Evolutionary conservation across 768 basidiomycete genomes (phyloP).

Genomic region (Naganishia kalamii): DNA sequence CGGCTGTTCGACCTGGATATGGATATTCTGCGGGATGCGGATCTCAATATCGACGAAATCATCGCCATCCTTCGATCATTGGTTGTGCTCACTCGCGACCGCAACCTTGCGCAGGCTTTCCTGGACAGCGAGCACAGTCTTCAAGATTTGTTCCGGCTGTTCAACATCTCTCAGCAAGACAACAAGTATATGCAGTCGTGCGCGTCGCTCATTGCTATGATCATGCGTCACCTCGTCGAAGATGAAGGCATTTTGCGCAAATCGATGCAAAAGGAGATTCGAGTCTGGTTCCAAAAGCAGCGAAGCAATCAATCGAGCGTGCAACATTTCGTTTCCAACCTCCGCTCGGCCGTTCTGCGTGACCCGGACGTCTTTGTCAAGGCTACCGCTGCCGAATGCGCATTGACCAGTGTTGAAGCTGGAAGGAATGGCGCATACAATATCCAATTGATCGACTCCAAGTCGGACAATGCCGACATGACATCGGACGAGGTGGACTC

Average conservation of each 20-base stretch:
- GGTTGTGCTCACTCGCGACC: slow-evolving; percentile 73
- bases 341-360: slow-evolving; percentile 72
- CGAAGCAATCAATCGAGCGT: slow-evolving; percentile 48
- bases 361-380: slow-evolving; percentile 71
- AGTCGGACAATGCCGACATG: neutral
- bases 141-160: slow-evolving; percentile 13
- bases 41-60: slow-evolving; percentile 70
- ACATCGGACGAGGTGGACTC: neutral
- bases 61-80: slow-evolving; percentile 74
- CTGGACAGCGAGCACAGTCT: slow-evolving; percentile 48
- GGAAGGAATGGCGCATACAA: slow-evolving; percentile 51
- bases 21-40: slow-evolving; percentile 60
- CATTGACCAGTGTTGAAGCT: slow-evolving; percentile 62
- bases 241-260: slow-evolving; percentile 59
- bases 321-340: slow-evolving; percentile 64
- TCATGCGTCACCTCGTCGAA: slow-evolving; percentile 88
- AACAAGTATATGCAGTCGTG: slow-evolving; percentile 14
- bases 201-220: slow-evolving; percentile 49
- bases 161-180: slow-evolving; percentile 13
- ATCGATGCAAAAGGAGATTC: slow-evolving; percentile 77
- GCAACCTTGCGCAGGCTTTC: slow-evolving; percentile 60
- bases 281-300: slow-evolving; percentile 68
- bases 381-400: slow-evolving; percentile 63
- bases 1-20: slow-evolving; percentile 71
- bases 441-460: slow-evolving; percentile 48